Evolutionary conservation across 1,284 basidiomycete species (phyloP), one percentile per base, ranked within the genome.

Genomic region (Boletus sp.): DNA sequence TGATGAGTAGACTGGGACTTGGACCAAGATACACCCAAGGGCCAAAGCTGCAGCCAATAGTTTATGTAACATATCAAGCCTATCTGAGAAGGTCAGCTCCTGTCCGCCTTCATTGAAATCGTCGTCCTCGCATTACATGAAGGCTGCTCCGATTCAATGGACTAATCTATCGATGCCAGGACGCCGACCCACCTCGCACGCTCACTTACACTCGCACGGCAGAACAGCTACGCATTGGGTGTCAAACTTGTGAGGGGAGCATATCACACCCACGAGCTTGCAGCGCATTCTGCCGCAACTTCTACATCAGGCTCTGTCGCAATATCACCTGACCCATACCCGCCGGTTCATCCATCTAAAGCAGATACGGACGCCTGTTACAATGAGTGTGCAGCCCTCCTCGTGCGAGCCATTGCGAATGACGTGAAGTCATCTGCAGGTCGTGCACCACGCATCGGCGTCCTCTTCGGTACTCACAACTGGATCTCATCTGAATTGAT

Each of bases 221-320:
- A 72, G 48, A 78, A 87, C 64, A 80, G 83, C 46, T 98, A 94
- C 72, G 80, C 89, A 0, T 82, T 98, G 2, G 96, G 96, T 18
- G 86, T 96, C 61, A 98, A 98, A 76, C 88, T 98, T 56, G 96
- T 98, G 36, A 86, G 96, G 27, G 96, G 96, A 0, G 96, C 96
- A 2, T 98, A 98, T 73, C 91, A 96, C 66, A 82, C 86, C 2
- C 81, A 89, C 56, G 96, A 98, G 71, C 69, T 85, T 47, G 77
- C 77, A 20, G 81, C 84, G 2, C 78, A 85, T 65, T 75, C 76
- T 43, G 52, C 63, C 6, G 33, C 57, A 12, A 15, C 55, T 31
- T 49, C 53, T 27, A 18, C 52, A 33, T 27, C 56, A 4, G 20
- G 16, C 16, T 57, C 62, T n/a, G 58, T 73, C 12, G 72, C 75